A percentile compares a stretch with the other conserved stretches of the same genome.
Evolutionary conservation across 176 grass and related monocot genomes (phyloP).

Genomic region (Oryza brachyantha): DNA sequence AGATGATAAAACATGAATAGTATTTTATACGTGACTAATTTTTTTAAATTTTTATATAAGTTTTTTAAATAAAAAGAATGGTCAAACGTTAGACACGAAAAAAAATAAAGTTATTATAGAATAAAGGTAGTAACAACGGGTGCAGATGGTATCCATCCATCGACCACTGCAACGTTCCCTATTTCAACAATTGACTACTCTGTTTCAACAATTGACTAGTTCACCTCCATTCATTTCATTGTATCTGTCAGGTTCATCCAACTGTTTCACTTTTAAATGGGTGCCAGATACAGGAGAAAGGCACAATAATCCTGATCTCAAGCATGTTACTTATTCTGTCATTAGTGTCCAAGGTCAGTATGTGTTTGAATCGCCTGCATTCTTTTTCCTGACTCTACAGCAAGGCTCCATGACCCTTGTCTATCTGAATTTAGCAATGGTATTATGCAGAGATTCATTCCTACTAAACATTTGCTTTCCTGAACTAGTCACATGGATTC

Average conservation of each 20-base stretch:
- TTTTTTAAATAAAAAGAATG: too few relatives aligned
- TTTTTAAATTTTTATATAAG: too few relatives aligned
- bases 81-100: too few relatives aligned
- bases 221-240: not conserved
- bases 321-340: not conserved
- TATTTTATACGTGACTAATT: too few relatives aligned
- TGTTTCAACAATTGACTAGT: too few relatives aligned
- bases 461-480: not conserved
- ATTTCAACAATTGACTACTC: not conserved
- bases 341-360: not conserved
- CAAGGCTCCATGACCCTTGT: not conserved
- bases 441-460: not conserved
- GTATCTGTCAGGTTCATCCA: not conserved
- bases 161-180: not conserved
- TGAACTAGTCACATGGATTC: not conserved
- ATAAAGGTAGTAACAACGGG: too few relatives aligned
- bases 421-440: not conserved
- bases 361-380: not conserved
- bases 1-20: too few relatives aligned
- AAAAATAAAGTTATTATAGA: too few relatives aligned
- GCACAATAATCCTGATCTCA: not conserved
- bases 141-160: slow-evolving; percentile 3
- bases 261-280: not conserved
- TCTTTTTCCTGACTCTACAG: not conserved
- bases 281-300: not conserved